These are phyloP conservation scores for Actinomortierella ambigua DNA, from an alignment of 371 early-diverging fungal species.

Conservation along the genomic window DNA sequence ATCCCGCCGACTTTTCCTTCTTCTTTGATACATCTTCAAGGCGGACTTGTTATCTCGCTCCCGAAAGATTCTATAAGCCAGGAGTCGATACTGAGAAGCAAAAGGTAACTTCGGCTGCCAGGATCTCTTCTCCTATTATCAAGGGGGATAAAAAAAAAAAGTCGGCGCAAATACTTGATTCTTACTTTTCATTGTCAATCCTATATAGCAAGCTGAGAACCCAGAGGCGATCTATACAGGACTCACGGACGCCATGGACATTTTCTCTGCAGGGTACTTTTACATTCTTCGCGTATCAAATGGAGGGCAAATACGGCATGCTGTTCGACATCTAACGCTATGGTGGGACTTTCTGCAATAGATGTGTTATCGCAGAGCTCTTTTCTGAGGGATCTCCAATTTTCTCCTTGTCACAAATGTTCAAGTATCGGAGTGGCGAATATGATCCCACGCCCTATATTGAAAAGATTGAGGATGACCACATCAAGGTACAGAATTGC, in stretches of 20 bases:
- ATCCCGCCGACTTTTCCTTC: constrained; percentile 93
- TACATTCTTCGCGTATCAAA: background rate
- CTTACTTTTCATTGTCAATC: background rate
- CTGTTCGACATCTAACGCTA: background rate
- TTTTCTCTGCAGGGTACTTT: constrained; percentile 90
- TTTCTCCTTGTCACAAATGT: constrained; percentile 88
- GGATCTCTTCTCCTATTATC: constrained; percentile 3
- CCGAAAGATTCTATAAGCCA: constrained; percentile 89
- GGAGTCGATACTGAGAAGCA: constrained; percentile 67
- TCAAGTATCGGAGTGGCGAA: constrained; percentile 83
- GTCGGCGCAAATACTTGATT: background rate
- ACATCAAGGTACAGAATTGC: constrained; percentile 71
- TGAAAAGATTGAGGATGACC: constrained; percentile 81
- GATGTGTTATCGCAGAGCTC: constrained; percentile 94
- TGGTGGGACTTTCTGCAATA: constrained; percentile 18
- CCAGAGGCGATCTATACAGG: constrained; percentile 36
- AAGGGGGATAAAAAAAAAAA: constrained; percentile 1
- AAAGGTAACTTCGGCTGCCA: constrained; percentile 38
- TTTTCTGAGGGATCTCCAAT: constrained; percentile 90
- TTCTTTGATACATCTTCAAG: constrained; percentile 91
- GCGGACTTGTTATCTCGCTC: constrained; percentile 93
- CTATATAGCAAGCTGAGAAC: constrained; percentile 20
- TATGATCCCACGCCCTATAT: constrained; percentile 71
- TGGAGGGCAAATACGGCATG: too few relatives aligned
- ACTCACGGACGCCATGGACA: constrained; percentile 87